Evolutionary conservation across 106 monocot species (phyloP).

Genomic region (Dendrobium huoshanense): DNA sequence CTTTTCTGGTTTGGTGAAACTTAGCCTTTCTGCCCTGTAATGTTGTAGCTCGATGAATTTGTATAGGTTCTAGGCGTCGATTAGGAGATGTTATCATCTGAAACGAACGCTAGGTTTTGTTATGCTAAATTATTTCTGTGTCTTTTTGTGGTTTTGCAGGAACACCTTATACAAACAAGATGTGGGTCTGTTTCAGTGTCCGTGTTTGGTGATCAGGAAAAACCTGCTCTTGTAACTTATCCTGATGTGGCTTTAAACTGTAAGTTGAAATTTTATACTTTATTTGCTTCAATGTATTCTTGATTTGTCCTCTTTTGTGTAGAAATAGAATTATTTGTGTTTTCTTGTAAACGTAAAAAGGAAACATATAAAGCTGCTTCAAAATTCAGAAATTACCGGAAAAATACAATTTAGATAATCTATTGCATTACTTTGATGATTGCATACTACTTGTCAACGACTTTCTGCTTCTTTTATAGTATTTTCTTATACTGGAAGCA

Average conservation of each 20-base stretch:
- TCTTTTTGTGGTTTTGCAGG: constrained; percentile 24
- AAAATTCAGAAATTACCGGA: too few species aligned
- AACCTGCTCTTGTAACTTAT: constrained; percentile 83
- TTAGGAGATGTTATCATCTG: not conserved
- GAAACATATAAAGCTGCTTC: too few species aligned
- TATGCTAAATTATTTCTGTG: not conserved
- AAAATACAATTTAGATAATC: too few species aligned
- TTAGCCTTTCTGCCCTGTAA: not conserved
- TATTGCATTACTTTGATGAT: too few species aligned
- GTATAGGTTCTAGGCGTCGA: not conserved
- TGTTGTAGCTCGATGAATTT: not conserved
- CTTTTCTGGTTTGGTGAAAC: constrained; percentile 3
- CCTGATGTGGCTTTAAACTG: constrained; percentile 79
- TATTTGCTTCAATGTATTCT: not conserved
- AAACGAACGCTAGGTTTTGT: not conserved
- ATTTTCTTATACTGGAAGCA: too few species aligned
- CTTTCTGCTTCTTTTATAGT: too few species aligned
- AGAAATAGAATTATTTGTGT: not conserved
- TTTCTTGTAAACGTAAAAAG: too few species aligned
- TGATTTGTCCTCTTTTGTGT: not conserved
- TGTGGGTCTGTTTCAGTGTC: constrained; percentile 58
- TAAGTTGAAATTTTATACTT: constrained; percentile 25
- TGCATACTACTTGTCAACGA: too few species aligned
- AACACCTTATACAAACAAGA: constrained; percentile 59
- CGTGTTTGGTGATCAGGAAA: constrained; percentile 74